Conservation (phyloP, 257 asterid genomes). For the Salvia hispanica region DNA sequence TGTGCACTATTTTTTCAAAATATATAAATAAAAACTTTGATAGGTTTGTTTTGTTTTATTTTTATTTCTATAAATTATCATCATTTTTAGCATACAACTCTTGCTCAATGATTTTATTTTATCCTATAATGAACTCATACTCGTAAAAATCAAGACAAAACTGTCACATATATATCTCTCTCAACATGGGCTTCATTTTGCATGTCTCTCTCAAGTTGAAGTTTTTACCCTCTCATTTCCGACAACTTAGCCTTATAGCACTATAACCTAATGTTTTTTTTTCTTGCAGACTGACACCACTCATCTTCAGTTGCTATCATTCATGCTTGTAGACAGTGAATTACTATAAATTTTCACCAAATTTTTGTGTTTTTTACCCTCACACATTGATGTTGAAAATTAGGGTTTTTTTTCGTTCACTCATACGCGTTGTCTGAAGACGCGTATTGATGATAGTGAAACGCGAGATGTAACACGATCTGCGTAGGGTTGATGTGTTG, state of each 20-base stretch:
- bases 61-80: too few species aligned
- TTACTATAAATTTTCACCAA: neutral
- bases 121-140: too few species aligned
- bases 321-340: neutral
- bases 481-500: neutral
- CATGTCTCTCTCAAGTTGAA: slow-evolving; percentile 13
- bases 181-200: slow-evolving; percentile 15
- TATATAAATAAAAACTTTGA: too few species aligned
- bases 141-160: too few species aligned
- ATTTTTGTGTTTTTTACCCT: neutral
- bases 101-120: too few species aligned
- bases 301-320: slow-evolving; percentile 24
- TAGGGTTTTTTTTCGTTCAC: neutral
- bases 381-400: neutral
- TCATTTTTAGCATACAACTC: too few species aligned
- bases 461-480: neutral
- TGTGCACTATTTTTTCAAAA: too few species aligned
- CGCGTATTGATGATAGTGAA: neutral
- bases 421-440: neutral
- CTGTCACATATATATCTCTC: slow-evolving; percentile 8
- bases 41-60: too few species aligned
- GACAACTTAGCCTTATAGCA: slow-evolving; percentile 21
- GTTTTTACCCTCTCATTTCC: neutral
- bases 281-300: slow-evolving; percentile 20
- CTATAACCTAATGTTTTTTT: neutral